Evolutionary conservation across 805 yeast species (phyloP).

Genomic region (Yamadazyma kitorensis): DNA sequence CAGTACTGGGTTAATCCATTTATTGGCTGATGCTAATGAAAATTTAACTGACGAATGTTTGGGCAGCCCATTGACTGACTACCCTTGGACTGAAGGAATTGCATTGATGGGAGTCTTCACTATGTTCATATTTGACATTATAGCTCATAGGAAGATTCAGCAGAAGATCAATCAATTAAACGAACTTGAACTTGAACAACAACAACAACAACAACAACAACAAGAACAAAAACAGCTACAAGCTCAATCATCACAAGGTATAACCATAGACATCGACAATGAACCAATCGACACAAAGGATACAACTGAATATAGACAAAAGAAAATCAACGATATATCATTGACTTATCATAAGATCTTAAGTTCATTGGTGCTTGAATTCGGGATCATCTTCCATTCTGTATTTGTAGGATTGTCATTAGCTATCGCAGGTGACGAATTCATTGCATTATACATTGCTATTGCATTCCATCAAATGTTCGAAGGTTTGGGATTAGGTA

Average conservation of each 20-base stretch:
- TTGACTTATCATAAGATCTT: constrained; percentile 14
- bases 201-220: not conserved
- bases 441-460: constrained; percentile 64
- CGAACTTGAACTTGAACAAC: not conserved
- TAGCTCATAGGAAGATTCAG: constrained; percentile 17
- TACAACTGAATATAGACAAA: constrained; percentile 41
- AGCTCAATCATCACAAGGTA: too few relatives aligned
- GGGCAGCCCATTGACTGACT: constrained; percentile 23
- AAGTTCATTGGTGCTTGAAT: constrained; percentile 51
- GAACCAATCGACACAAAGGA: not conserved
- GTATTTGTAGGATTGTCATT: constrained; percentile 73
- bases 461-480: constrained; percentile 69
- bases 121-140: constrained; percentile 29
- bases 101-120: constrained; percentile 28
- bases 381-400: constrained; percentile 79
- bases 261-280: too few relatives aligned
- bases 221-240: not conserved
- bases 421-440: constrained; percentile 73
- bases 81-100: constrained; percentile 33
- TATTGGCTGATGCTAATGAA: constrained; percentile 28
- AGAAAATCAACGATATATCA: too few relatives aligned
- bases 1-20: constrained; percentile 35
- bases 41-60: constrained; percentile 26
- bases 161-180: not conserved
- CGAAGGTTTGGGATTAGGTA: constrained; percentile 82